Conservation (phyloP, 345 rosid species). For the Capsella bursapastoris region DNA sequence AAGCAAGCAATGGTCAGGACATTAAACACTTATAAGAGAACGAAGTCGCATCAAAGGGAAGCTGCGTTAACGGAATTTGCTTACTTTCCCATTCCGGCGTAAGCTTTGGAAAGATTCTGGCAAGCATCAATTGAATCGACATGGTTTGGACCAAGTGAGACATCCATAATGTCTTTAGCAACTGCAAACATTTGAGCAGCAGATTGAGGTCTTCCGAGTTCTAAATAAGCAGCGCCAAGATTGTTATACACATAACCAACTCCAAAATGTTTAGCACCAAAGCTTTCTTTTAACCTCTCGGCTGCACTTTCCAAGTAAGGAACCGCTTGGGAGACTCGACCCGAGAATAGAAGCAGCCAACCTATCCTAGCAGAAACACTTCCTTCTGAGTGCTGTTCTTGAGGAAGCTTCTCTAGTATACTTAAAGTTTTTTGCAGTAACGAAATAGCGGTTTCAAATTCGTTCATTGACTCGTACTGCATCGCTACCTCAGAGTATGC, state of each 20-base stretch:
- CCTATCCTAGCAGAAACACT: slow-evolving; percentile 93
- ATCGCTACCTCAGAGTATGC: slow-evolving; percentile 90
- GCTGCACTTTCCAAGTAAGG: slow-evolving; percentile 90
- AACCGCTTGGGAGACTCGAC: slow-evolving; percentile 81
- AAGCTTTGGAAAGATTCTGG: slow-evolving; percentile 92
- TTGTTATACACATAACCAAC: slow-evolving; percentile 91
- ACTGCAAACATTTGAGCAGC: slow-evolving; percentile 97
- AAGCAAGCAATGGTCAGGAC: slow-evolving; percentile 29
- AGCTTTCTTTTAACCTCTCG: slow-evolving; percentile 84
- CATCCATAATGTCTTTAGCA: slow-evolving; percentile 94
- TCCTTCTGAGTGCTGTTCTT: slow-evolving; percentile 87
- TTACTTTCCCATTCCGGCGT: slow-evolving; percentile 81
- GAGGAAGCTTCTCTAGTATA: slow-evolving; percentile 83
- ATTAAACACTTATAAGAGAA: neutral
- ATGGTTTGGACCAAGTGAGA: slow-evolving; percentile 92
- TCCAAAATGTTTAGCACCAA: slow-evolving; percentile 92
- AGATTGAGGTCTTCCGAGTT: slow-evolving; percentile 85
- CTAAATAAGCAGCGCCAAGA: slow-evolving; percentile 94
- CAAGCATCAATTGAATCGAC: slow-evolving; percentile 89
- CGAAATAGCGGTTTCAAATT: slow-evolving; percentile 76
- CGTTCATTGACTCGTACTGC: slow-evolving; percentile 91
- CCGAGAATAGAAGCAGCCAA: slow-evolving; percentile 82
- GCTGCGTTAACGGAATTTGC: slow-evolving; percentile 3
- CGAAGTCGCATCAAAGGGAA: neutral
- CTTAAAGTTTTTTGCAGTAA: slow-evolving; percentile 72